phyloP scores from a whole-genome alignment of 129 eudicot species.

The Glebionis coronaria region DNA sequence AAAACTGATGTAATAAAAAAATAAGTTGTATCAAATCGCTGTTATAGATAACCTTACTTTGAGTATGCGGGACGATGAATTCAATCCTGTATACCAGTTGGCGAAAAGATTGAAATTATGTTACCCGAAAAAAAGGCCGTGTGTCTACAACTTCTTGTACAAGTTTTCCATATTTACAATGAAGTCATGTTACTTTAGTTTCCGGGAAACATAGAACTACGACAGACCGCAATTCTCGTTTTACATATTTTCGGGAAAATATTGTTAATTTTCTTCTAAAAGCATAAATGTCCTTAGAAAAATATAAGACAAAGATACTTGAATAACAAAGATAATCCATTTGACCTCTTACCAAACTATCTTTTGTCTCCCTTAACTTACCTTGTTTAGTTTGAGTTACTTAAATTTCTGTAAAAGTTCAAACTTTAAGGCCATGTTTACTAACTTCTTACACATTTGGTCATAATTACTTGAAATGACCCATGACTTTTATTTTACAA shows the following conservation, averaged over 20 bases:
- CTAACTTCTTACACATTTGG: not conserved
- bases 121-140: no score
- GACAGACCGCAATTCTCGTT: not conserved
- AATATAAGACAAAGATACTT: not conserved
- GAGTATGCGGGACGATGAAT: no score
- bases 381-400: not conserved
- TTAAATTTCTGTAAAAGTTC: not conserved
- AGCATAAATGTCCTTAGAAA: not conserved
- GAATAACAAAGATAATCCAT: not conserved
- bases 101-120: no score
- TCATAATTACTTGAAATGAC: not conserved
- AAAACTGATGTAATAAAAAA: no score
- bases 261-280: not conserved
- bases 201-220: not conserved
- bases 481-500: not conserved
- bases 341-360: slow-evolving; percentile 13
- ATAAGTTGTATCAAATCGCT: no score
- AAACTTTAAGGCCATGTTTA: slow-evolving; percentile 19
- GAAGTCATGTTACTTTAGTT: not conserved
- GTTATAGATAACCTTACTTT: no score
- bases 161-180: no score
- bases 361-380: not conserved
- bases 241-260: not conserved
- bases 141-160: no score
- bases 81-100: no score